Conservation (phyloP, 495 filamentous ascomycete genomes). For the Xylaria palmicola region DNA sequence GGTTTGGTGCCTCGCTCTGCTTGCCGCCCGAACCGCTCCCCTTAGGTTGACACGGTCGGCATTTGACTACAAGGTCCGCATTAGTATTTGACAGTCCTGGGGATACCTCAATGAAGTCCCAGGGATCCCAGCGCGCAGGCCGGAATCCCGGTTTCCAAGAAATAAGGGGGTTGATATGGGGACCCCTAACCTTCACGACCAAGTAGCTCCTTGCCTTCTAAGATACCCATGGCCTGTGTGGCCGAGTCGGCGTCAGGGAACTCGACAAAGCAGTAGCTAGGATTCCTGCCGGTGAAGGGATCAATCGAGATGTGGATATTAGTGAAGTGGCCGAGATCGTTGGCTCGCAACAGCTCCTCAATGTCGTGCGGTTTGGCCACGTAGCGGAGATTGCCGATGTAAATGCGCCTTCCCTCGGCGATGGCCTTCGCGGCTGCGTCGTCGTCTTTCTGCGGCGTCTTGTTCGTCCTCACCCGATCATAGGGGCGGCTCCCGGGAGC, state of each 20-base stretch:
- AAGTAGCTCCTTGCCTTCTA: constrained; percentile 53
- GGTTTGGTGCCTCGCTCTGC: constrained; percentile 20
- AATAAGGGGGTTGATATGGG: no score
- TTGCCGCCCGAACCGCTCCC: constrained; percentile 17
- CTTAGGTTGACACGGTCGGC: constrained; percentile 58
- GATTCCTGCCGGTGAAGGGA: constrained; percentile 65
- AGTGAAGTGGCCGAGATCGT: constrained; percentile 46
- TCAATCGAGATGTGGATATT: constrained; percentile 67
- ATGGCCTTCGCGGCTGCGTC: constrained; percentile 38
- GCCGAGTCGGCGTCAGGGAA: constrained; percentile 56
- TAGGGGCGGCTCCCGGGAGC: constrained; percentile 9
- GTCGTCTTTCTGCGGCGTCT: constrained; percentile 18
- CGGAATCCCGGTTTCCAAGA: neutral
- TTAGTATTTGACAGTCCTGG: neutral
- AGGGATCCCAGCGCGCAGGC: neutral
- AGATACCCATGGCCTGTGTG: constrained; percentile 52
- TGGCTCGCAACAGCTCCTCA: constrained; percentile 51
- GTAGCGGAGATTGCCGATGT: constrained; percentile 69
- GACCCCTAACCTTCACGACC: constrained; percentile 42
- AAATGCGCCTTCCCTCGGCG: constrained; percentile 55
- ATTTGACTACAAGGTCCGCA: constrained; percentile 43
- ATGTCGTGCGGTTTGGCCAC: constrained; percentile 61
- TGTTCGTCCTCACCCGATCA: constrained; percentile 18
- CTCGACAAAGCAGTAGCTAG: constrained; percentile 72
- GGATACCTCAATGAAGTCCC: neutral